Conservation (phyloP, 192 early-diverging fungal species). For the Spinellus fusiger region DNA sequence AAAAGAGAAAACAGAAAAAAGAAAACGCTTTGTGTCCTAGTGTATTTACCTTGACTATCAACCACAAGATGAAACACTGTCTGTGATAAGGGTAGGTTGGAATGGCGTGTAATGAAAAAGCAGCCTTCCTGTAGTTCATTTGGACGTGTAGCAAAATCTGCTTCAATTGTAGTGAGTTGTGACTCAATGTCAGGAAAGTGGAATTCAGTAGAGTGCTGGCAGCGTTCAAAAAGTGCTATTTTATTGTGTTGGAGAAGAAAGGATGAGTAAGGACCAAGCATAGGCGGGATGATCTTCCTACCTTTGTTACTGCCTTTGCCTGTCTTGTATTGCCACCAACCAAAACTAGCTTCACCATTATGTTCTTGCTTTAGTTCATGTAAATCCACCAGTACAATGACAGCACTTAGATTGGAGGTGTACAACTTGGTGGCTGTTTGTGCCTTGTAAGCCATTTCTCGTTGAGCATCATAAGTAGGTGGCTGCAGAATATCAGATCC, state of each 20-base stretch:
- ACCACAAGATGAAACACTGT: slow-evolving; percentile 72
- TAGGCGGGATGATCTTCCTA: not conserved
- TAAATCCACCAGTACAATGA: slow-evolving; percentile 40
- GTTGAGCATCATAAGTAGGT: slow-evolving; percentile 23
- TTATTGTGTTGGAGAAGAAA: not conserved
- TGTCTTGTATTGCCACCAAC: slow-evolving; percentile 22
- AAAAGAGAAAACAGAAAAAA: not conserved
- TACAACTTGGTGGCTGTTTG: slow-evolving; percentile 65
- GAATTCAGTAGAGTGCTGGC: slow-evolving; percentile 64
- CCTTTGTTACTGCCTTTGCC: slow-evolving; percentile 33
- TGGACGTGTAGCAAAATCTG: slow-evolving; percentile 31
- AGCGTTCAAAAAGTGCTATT: slow-evolving; percentile 54
- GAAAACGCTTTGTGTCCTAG: not conserved
- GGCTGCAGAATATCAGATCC: slow-evolving; percentile 39
- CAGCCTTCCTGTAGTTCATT: slow-evolving; percentile 52
- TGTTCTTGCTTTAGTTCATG: slow-evolving; percentile 9
- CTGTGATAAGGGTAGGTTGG: slow-evolving; percentile 66
- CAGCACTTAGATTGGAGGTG: slow-evolving; percentile 51
- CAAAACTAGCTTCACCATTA: not conserved
- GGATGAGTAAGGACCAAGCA: too few relatives aligned
- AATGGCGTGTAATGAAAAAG: slow-evolving; percentile 71
- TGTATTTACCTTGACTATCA: slow-evolving; percentile 40
- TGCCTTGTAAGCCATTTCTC: slow-evolving; percentile 58
- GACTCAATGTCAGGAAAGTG: slow-evolving; percentile 66
- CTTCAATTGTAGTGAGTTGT: slow-evolving; percentile 53